A percentile compares a stretch with the other conserved stretches of the same genome.
Evolutionary conservation across 306 rosid genomes (phyloP).

Genomic region (Herpetospermum pedunculosum): DNA sequence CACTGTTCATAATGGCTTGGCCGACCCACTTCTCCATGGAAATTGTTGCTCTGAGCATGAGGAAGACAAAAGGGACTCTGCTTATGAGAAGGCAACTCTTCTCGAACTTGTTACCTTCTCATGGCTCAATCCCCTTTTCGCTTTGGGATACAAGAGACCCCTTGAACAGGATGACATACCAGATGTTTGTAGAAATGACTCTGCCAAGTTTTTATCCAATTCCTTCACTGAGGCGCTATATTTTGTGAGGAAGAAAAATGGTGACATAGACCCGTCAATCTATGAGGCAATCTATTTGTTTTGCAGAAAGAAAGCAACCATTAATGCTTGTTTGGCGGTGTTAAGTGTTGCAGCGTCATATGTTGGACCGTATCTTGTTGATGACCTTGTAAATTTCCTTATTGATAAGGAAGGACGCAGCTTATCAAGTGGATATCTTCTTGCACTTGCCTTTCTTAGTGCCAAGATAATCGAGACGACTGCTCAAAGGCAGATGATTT

Average conservation of each 20-base stretch:
- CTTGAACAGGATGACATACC: conserved; percentile 60
- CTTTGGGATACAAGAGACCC: conserved; percentile 49
- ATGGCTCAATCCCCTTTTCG: conserved; percentile 81
- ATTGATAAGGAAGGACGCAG: conserved; percentile 28
- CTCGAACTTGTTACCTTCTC: conserved; percentile 56
- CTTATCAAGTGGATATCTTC: conserved; percentile 47
- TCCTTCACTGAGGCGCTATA: conserved; percentile 39
- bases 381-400: conserved; percentile 59
- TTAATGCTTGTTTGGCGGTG: conserved; percentile 59
- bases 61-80: conserved; percentile 26
- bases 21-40: conserved; percentile 52
- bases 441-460: conserved; percentile 52
- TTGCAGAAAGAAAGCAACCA: conserved; percentile 55
- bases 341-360: conserved; percentile 60
- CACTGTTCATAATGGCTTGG: conserved; percentile 17
- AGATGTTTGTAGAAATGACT: conserved; percentile 45
- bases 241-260: conserved; percentile 39
- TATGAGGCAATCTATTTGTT: conserved; percentile 50
- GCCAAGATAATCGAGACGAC: conserved; percentile 75
- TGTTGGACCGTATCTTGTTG: conserved; percentile 82
- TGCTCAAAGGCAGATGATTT: conserved; percentile 82
- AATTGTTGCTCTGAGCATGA: conserved; percentile 20
- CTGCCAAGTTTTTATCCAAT: conserved; percentile 41
- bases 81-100: conserved; percentile 53
- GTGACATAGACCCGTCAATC: conserved; percentile 40